Conservation (phyloP, 305 asterid species). For the Rubia peregrina region DNA sequence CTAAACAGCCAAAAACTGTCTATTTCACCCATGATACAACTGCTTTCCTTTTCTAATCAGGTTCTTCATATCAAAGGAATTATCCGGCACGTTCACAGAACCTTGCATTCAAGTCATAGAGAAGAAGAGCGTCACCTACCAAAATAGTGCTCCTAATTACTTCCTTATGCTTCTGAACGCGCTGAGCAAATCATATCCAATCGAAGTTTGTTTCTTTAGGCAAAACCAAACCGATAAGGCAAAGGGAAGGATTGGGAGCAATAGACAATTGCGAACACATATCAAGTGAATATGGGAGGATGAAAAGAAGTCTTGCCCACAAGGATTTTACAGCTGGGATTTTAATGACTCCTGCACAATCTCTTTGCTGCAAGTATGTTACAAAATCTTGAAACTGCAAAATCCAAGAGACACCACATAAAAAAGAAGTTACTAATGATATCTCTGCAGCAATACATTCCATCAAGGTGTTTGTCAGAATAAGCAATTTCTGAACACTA, state of each 20-base stretch:
- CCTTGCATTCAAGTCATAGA: neutral
- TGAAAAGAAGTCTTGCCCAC: slow-evolving; percentile 85
- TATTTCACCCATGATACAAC: neutral
- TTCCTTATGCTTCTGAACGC: neutral
- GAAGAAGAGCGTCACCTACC: neutral
- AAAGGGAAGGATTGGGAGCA: slow-evolving; percentile 66
- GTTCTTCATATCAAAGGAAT: neutral
- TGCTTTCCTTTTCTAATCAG: neutral
- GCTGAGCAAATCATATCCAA: slow-evolving; percentile 28
- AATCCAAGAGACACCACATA: neutral
- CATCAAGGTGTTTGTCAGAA: neutral
- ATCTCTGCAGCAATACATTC: neutral
- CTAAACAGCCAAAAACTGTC: neutral
- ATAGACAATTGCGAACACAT: slow-evolving; percentile 62
- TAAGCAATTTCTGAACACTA: neutral
- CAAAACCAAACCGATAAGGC: slow-evolving; percentile 71
- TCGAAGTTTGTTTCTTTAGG: slow-evolving; percentile 75
- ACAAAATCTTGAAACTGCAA: slow-evolving; percentile 82
- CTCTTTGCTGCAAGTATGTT: slow-evolving; percentile 84
- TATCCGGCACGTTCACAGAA: neutral
- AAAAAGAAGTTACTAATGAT: neutral
- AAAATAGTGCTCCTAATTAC: neutral
- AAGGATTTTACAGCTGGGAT: slow-evolving; percentile 60
- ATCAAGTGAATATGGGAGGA: slow-evolving; percentile 72
- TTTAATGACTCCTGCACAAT: slow-evolving; percentile 93